phyloP scores from a whole-genome alignment of 345 rosid species.

The Lepidium sativum region DNA sequence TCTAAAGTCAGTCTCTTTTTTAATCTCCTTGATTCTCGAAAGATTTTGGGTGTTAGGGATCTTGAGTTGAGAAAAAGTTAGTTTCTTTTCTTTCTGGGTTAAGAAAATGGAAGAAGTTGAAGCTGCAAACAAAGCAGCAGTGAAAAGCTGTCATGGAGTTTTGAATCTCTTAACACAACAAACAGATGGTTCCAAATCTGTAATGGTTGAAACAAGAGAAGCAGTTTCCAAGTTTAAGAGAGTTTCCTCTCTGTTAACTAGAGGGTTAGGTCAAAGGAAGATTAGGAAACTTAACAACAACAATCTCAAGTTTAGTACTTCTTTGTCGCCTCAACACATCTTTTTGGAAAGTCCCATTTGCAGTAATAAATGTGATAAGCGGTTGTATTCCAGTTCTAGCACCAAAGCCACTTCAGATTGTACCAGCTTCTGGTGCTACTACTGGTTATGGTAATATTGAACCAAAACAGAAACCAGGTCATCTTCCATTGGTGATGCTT shows the following conservation, averaged over 20 bases:
- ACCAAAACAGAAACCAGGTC: slow-evolving; percentile 23
- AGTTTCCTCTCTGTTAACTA: slow-evolving; percentile 47
- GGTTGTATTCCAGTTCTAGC: slow-evolving; percentile 36
- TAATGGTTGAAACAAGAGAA: slow-evolving; percentile 42
- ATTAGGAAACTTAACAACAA: slow-evolving; percentile 38
- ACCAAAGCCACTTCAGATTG: slow-evolving; percentile 56
- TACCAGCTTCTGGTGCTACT: slow-evolving; percentile 33
- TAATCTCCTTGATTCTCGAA: neutral
- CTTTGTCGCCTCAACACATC: slow-evolving; percentile 50
- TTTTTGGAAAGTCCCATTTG: slow-evolving; percentile 50
- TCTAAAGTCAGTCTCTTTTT: neutral
- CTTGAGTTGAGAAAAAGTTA: neutral
- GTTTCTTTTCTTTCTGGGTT: neutral
- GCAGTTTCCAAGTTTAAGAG: slow-evolving; percentile 48
- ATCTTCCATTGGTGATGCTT: slow-evolving; percentile 13
- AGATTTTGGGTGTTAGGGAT: neutral
- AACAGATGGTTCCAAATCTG: slow-evolving; percentile 34
- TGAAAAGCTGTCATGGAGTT: slow-evolving; percentile 49
- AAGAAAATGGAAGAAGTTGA: slow-evolving; percentile 42
- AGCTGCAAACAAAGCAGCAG: slow-evolving; percentile 44
- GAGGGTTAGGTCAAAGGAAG: slow-evolving; percentile 39
- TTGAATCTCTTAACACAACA: slow-evolving; percentile 40
- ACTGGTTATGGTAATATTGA: slow-evolving; percentile 26
- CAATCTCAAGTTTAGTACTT: slow-evolving; percentile 42
- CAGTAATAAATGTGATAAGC: neutral